Base-by-base conservation (phyloP, 176 grass and related monocot genomes). In the Chrysopogon serrulatus region DNA sequence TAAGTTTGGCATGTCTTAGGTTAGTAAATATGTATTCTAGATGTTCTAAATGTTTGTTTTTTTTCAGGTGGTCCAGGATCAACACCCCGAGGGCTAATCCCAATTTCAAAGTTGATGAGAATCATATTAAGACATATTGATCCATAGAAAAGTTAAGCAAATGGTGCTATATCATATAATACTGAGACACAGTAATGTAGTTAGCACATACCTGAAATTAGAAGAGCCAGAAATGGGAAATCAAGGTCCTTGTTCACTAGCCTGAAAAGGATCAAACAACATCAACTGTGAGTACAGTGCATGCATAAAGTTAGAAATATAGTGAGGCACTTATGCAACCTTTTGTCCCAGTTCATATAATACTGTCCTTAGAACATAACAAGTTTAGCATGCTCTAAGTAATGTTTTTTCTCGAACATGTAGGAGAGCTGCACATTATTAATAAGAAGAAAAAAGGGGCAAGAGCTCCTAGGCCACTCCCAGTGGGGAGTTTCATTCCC, bases 201-300 rank as follows among this genome's bases (percentile, higher is more conserved):
- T 79, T 83, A 66, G 75, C 35, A 71, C 57, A 42, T 93, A 98
- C 96, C 96, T 90, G 96, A 98, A 88, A 98, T 95, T 84, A 95
- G 96, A 88, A 98, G 96, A 88, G 89, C 92, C 88, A 98, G 84
- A 78, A 95, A 98, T 6, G 96, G 96, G 84, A 95, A 98, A 65
- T 98, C 72, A 45, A 95, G 84, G 14, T 95, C 87, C 85, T 88
- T 90, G 56, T 98, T 85, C 54, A 88, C 87, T 75, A 98, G 63
- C 83, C 96, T 98, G 82, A 31, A 34, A 82, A 82, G 30, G 51
- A 90, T 54, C 8, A 83, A 83, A 88, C n/a, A 35, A 78, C 18
- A 88, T 83, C 59, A 82, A 53, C 61, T 56, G 34, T 40, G 30
- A 88, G 65, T 26, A 69, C 53, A 85, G 48, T 80, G 77, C 51